phyloP scores from a whole-genome alignment of 2,329 filamentous ascomycete species.

The Whalleya microplaca region DNA sequence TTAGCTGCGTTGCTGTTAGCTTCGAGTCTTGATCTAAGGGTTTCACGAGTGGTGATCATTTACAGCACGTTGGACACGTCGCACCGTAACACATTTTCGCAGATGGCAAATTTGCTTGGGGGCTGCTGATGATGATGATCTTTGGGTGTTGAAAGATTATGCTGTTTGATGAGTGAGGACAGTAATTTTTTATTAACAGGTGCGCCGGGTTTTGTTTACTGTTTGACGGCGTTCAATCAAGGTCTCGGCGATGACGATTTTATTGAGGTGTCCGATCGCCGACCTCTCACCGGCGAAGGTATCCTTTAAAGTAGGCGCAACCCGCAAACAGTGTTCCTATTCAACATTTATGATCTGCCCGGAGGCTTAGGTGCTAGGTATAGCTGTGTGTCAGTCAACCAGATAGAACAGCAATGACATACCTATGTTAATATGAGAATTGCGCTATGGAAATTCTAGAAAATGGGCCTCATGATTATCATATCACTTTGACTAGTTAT shows the following conservation, averaged over 20 bases:
- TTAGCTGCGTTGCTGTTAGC: constrained; percentile 42
- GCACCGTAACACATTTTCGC: constrained; percentile 33
- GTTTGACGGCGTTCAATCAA: constrained; percentile 17
- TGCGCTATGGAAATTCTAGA: too few species aligned
- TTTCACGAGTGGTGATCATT: constrained; percentile 8
- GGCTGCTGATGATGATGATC: constrained; percentile 4
- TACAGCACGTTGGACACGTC: constrained; percentile 29
- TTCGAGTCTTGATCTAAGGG: not conserved
- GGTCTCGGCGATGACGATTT: constrained; percentile 22
- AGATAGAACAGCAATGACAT: too few species aligned
- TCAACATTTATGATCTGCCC: too few species aligned
- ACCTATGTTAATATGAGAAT: too few species aligned
- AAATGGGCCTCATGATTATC: too few species aligned
- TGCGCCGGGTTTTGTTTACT: not conserved
- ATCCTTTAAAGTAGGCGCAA: not conserved
- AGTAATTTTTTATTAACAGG: not conserved
- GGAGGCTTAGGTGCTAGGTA: too few species aligned
- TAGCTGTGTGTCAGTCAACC: too few species aligned
- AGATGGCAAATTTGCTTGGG: not conserved
- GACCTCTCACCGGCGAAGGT: constrained; percentile 9
- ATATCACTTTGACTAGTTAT: too few species aligned
- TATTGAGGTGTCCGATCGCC: constrained; percentile 23
- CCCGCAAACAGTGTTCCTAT: not conserved
- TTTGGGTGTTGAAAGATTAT: not conserved
- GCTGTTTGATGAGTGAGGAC: not conserved